Percentiles rank a stretch among this genome's conserved stretches.
phyloP scores from a whole-genome alignment of 768 basidiomycete species.

The Gelatoporia subvermispora region DNA sequence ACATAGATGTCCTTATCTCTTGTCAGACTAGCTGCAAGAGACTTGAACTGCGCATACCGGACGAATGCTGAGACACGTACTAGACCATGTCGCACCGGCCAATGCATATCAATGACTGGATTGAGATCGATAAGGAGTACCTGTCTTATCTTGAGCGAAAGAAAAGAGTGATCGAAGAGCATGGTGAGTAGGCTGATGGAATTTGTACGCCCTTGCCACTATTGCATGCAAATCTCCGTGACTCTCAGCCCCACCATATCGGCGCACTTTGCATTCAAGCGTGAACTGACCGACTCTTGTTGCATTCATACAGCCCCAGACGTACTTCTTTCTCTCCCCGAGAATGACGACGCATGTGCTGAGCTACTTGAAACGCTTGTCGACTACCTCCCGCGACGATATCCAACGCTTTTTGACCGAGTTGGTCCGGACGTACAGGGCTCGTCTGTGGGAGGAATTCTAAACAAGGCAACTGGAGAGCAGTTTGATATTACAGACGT shows the following conservation, averaged over 20 bases:
- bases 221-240: neutral
- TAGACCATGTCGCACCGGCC: slow-evolving; percentile 32
- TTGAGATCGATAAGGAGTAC: slow-evolving; percentile 32
- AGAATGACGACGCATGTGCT: slow-evolving; percentile 29
- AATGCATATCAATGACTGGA: slow-evolving; percentile 34
- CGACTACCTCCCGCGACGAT: slow-evolving; percentile 31
- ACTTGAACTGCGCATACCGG: no score
- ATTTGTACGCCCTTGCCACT: neutral
- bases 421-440: slow-evolving; percentile 2
- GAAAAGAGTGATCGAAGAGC: slow-evolving; percentile 24
- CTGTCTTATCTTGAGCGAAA: slow-evolving; percentile 29
- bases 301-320: slow-evolving; percentile 7
- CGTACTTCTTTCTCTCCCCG: slow-evolving; percentile 29
- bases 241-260: neutral
- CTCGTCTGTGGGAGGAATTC: slow-evolving; percentile 17
- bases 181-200: slow-evolving; percentile 17
- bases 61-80: no score
- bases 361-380: slow-evolving; percentile 27
- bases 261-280: no score
- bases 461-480: slow-evolving; percentile 26
- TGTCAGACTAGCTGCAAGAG: neutral
- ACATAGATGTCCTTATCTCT: no score
- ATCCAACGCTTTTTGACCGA: slow-evolving; percentile 27
- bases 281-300: neutral
- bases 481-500: slow-evolving; percentile 7